phyloP scores from a whole-genome alignment of 495 filamentous ascomycete genomes.

The Hypoxylon fragiforme region DNA sequence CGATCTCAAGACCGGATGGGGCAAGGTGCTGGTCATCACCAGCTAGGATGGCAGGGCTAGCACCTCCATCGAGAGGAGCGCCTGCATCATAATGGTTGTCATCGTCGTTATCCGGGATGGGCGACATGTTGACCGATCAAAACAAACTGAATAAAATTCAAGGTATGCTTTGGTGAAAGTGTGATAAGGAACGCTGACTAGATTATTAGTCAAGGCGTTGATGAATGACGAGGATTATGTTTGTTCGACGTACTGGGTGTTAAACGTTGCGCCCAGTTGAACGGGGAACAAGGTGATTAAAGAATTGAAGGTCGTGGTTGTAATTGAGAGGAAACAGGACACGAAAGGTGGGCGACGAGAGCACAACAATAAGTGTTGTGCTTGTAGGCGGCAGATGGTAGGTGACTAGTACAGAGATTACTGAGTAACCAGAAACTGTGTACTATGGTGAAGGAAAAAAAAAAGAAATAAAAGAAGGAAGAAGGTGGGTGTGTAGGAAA shows the following conservation, averaged over 20 bases:
- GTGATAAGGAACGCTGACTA: constrained; percentile 23
- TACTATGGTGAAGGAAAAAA: no score
- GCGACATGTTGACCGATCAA: constrained; percentile 22
- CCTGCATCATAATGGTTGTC: constrained; percentile 31
- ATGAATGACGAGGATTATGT: constrained; percentile 9
- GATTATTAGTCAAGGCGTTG: constrained; percentile 26
- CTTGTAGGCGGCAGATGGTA: no score
- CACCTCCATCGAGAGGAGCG: constrained; percentile 34
- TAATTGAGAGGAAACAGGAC: constrained; percentile 6
- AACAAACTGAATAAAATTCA: background rate
- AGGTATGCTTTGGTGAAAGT: background rate
- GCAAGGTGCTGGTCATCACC: constrained; percentile 13
- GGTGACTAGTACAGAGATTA: no score
- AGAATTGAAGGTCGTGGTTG: no score
- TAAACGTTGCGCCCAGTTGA: background rate
- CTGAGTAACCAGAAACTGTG: no score
- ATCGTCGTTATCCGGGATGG: constrained; percentile 14
- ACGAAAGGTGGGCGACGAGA: background rate
- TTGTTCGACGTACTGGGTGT: constrained; percentile 20
- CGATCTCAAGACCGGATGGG: constrained; percentile 35
- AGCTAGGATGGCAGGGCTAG: constrained; percentile 25
- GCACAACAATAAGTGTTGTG: constrained; percentile 3
- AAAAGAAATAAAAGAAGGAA: no score
- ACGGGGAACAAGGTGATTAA: constrained; percentile 1
- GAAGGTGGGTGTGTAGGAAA: no score